phyloP scores from a whole-genome alignment of 2,329 filamentous ascomycete species.

The Chrysosporium keratinophilum region DNA sequence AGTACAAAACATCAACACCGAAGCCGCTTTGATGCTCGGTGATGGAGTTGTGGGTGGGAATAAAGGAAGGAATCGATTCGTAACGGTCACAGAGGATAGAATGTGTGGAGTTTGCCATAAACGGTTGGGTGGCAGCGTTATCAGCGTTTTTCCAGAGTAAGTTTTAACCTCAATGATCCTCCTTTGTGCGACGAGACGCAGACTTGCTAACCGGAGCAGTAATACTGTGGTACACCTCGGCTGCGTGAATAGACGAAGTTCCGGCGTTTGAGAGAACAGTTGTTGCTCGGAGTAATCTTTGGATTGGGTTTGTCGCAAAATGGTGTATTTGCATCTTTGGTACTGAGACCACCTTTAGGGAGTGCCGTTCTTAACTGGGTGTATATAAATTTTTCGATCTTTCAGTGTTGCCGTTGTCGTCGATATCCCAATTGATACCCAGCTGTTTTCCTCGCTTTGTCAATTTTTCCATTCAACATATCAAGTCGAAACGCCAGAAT shows the following conservation, averaged over 20 bases:
- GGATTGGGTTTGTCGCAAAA: constrained; percentile 11
- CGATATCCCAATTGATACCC: constrained; percentile 28
- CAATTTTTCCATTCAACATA: neutral
- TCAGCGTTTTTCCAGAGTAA: constrained; percentile 79
- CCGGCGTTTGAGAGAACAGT: constrained; percentile 17
- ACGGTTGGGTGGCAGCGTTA: constrained; percentile 78
- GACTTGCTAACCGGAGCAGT: constrained; percentile 21
- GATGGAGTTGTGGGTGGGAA: constrained; percentile 48
- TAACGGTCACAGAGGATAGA: constrained; percentile 75
- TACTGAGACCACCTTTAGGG: neutral
- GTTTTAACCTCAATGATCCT: constrained; percentile 23
- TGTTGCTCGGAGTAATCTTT: constrained; percentile 10
- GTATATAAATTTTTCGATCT: constrained; percentile 8
- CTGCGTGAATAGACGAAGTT: constrained; percentile 47
- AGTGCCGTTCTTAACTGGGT: neutral
- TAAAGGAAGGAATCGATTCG: constrained; percentile 53
- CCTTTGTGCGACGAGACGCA: neutral
- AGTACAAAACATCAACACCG: constrained; percentile 66
- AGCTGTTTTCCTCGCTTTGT: constrained; percentile 3
- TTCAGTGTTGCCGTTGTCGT: constrained; percentile 16
- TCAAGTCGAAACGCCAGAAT: neutral
- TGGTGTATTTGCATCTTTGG: neutral
- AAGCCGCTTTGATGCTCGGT: constrained; percentile 63
- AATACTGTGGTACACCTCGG: constrained; percentile 67
- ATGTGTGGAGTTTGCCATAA: constrained; percentile 92